These are phyloP conservation scores for Pichia sp. DNA, from an alignment of 1,139 yeast genomes.

Conservation along the genomic window DNA sequence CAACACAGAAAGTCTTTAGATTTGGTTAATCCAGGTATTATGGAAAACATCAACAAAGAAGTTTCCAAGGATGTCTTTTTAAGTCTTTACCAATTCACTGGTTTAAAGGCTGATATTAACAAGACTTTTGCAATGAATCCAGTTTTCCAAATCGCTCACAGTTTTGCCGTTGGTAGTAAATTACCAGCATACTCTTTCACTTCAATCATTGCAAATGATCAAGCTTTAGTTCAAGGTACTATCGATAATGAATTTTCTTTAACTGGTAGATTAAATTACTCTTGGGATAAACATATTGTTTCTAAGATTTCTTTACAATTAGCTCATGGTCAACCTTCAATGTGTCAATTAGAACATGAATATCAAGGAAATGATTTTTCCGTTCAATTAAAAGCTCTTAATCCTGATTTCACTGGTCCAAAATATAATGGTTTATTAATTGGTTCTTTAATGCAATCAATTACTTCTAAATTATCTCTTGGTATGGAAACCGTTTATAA, in stretches of 20 bases:
- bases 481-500: constrained; percentile 95
- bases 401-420: constrained; percentile 76
- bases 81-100: constrained; percentile 87
- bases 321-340: constrained; percentile 83
- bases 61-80: constrained; percentile 89
- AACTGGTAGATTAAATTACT: constrained; percentile 86
- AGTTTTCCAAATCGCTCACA: constrained; percentile 95
- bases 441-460: constrained; percentile 83
- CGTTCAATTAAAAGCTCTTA: constrained; percentile 80
- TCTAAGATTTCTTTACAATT: constrained; percentile 86
- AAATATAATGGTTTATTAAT: constrained; percentile 84
- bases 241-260: constrained; percentile 80
- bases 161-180: constrained; percentile 83
- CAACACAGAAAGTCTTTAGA: constrained; percentile 80
- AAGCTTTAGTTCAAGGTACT: constrained; percentile 83
- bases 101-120: constrained; percentile 93
- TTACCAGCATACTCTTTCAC: constrained; percentile 91
- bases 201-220: constrained; percentile 84
- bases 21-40: constrained; percentile 86
- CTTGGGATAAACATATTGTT: constrained; percentile 76
- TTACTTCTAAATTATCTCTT: constrained; percentile 75
- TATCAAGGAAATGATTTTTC: constrained; percentile 86
- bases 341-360: constrained; percentile 96
- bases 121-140: constrained; percentile 90
- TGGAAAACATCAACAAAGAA: constrained; percentile 90